A percentile compares a stretch with the other conserved stretches of the same genome.
Evolutionary conservation across 1,284 basidiomycete species (phyloP).

Genomic region (Cryptococcus hybrid): DNA sequence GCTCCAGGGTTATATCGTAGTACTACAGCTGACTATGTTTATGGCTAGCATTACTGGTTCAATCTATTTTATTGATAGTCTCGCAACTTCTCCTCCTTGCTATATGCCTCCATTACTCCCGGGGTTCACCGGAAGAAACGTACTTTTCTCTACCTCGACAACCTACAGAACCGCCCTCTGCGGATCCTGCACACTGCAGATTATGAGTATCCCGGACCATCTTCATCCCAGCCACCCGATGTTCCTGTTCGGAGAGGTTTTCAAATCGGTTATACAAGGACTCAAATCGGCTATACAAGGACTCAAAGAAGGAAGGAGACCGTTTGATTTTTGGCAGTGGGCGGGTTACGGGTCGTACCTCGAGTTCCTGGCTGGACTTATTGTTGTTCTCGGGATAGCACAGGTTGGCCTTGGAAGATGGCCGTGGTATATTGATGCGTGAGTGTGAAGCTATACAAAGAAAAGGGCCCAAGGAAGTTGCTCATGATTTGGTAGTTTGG

Average conservation of each 20-base stretch:
- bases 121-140: slow-evolving; percentile 4
- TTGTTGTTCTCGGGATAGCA: slow-evolving; percentile 44
- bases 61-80: slow-evolving; percentile 53
- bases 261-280: slow-evolving; percentile 1
- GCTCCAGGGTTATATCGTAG: background rate
- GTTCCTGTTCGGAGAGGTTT: too few species aligned
- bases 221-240: too few species aligned
- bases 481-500: slow-evolving; percentile 40
- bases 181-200: too few species aligned
- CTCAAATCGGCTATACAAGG: slow-evolving; percentile 2
- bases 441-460: slow-evolving; percentile 5
- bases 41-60: slow-evolving; percentile 48
- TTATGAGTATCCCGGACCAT: too few species aligned
- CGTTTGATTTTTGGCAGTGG: slow-evolving; percentile 54
- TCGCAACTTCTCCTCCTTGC: slow-evolving; percentile 54
- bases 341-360: slow-evolving; percentile 50
- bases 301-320: slow-evolving; percentile 23
- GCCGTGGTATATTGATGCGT: slow-evolving; percentile 47
- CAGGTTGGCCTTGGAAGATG: slow-evolving; percentile 43
- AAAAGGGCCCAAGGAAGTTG: background rate
- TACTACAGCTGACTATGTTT: slow-evolving; percentile 1
- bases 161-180: too few species aligned
- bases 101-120: slow-evolving; percentile 53
- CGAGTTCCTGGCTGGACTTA: slow-evolving; percentile 52
- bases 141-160: background rate